These are phyloP conservation scores for Yarrowia sp. DNA, from an alignment of 805 yeast genomes.

Conservation along the genomic window DNA sequence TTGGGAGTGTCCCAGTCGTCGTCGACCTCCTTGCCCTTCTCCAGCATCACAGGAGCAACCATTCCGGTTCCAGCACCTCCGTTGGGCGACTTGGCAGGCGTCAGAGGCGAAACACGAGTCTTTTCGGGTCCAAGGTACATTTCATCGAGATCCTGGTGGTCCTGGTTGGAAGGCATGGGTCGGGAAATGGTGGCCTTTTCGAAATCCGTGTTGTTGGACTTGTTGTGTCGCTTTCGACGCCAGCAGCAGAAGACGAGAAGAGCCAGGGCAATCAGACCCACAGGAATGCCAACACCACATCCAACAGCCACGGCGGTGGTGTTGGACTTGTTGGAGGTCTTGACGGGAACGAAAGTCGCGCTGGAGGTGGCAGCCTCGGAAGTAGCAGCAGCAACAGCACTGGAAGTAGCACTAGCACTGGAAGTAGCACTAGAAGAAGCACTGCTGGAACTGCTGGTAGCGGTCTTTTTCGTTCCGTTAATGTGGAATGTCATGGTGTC, in stretches of 20 bases:
- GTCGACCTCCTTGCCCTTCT: slow-evolving; percentile 30
- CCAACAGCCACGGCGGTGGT: slow-evolving; percentile 68
- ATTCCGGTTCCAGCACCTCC: not conserved
- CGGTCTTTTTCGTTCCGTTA: slow-evolving; percentile 47
- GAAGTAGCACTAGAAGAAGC: slow-evolving; percentile 36
- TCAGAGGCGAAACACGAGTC: slow-evolving; percentile 30
- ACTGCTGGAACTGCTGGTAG: slow-evolving; percentile 26
- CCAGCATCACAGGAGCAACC: slow-evolving; percentile 32
- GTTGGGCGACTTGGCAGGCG: slow-evolving; percentile 28
- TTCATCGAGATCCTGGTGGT: slow-evolving; percentile 28
- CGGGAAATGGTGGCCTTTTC: slow-evolving; percentile 39
- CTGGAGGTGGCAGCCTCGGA: slow-evolving; percentile 32
- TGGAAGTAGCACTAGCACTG: slow-evolving; percentile 33
- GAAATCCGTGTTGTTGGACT: slow-evolving; percentile 36
- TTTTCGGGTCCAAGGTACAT: slow-evolving; percentile 25
- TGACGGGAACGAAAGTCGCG: slow-evolving; percentile 33
- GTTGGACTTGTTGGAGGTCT: slow-evolving; percentile 34
- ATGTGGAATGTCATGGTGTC: slow-evolving; percentile 49
- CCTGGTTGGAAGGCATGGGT: slow-evolving; percentile 31
- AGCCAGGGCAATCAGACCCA: slow-evolving; percentile 50
- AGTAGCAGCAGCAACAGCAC: slow-evolving; percentile 33
- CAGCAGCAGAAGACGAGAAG: slow-evolving; percentile 58
- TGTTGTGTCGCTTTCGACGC: slow-evolving; percentile 43
- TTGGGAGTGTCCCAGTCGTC: slow-evolving; percentile 39
- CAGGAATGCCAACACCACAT: slow-evolving; percentile 82